These are phyloP conservation scores for Podospora bellae-mahoneyi DNA, from an alignment of 495 filamentous ascomycete species.

Conservation along the genomic window DNA sequence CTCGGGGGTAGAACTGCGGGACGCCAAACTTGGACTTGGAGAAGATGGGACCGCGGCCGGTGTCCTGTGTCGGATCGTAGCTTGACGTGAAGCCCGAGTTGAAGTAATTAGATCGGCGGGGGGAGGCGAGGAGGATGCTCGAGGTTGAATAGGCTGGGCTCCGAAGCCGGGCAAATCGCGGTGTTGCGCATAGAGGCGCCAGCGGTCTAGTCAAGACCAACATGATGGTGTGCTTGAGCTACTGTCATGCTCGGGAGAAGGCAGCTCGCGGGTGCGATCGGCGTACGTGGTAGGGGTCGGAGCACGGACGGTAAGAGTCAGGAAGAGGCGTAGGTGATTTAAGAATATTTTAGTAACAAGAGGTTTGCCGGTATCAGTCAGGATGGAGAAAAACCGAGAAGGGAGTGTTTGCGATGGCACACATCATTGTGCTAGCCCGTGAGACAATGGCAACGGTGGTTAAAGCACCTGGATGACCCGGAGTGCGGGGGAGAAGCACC, in stretches of 20 bases:
- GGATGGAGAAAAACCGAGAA: not conserved
- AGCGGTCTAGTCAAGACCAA: slow-evolving; percentile 35
- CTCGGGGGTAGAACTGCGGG: slow-evolving; percentile 71
- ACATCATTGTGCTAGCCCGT: not conserved
- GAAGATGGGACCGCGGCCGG: slow-evolving; percentile 50
- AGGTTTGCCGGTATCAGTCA: not conserved
- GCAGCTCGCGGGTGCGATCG: not conserved
- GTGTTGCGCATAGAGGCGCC: slow-evolving; percentile 17
- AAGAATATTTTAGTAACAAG: slow-evolving; percentile 7
- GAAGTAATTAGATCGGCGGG: slow-evolving; percentile 39
- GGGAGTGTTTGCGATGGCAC: not conserved
- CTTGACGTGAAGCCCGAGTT: slow-evolving; percentile 60
- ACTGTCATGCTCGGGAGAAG: slow-evolving; percentile 16
- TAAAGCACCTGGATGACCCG: not conserved
- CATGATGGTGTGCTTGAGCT: slow-evolving; percentile 28
- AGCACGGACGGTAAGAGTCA: not conserved
- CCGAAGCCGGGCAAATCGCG: slow-evolving; percentile 17
- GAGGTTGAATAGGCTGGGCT: slow-evolving; percentile 36
- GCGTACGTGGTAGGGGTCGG: not conserved
- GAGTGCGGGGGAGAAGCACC: slow-evolving; percentile 11
- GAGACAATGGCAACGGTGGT: slow-evolving; percentile 3
- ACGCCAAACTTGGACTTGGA: slow-evolving; percentile 52
- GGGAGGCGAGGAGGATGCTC: slow-evolving; percentile 23
- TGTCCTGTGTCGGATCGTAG: slow-evolving; percentile 66
- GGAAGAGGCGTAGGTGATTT: slow-evolving; percentile 10